These are phyloP conservation scores for Neurospora cerealis DNA, from an alignment of 495 filamentous ascomycete genomes.

Conservation along the genomic window DNA sequence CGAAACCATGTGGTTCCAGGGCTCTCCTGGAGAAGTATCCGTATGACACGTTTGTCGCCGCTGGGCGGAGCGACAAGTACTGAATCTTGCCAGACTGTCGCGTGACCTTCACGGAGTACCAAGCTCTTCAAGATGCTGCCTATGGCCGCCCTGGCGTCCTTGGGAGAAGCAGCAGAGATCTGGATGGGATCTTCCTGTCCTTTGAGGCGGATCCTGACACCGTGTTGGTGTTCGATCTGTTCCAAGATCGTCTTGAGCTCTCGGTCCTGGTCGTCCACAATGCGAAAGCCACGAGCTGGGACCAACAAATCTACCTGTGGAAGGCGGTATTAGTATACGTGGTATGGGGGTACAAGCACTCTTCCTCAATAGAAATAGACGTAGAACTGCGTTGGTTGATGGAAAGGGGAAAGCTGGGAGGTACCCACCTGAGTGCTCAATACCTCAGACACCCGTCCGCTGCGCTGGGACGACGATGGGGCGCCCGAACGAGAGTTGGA, in stretches of 20 bases:
- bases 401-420: not conserved
- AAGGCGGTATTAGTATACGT: not conserved
- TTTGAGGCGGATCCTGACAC: conserved; percentile 3
- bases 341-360: not conserved
- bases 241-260: conserved; percentile 3
- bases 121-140: not conserved
- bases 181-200: not conserved
- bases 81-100: conserved; percentile 6
- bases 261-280: conserved; percentile 7
- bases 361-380: not conserved
- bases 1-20: conserved; percentile 4
- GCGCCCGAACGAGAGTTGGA: not conserved
- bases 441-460: not conserved
- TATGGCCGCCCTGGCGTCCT: conserved; percentile 2
- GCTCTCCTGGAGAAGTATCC: not conserved
- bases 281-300: conserved; percentile 1
- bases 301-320: not conserved
- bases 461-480: not conserved
- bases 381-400: not conserved
- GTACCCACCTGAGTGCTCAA: not conserved
- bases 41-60: not conserved
- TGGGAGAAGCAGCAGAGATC: conserved; percentile 3
- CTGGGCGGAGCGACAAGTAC: conserved; percentile 6
- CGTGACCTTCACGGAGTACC: not conserved
- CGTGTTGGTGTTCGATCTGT: conserved; percentile 4